Percentiles rank a stretch among this genome's conserved stretches.
Evolutionary conservation across 2,329 filamentous ascomycete species (phyloP).

Genomic region (Hypoxylon sp.): DNA sequence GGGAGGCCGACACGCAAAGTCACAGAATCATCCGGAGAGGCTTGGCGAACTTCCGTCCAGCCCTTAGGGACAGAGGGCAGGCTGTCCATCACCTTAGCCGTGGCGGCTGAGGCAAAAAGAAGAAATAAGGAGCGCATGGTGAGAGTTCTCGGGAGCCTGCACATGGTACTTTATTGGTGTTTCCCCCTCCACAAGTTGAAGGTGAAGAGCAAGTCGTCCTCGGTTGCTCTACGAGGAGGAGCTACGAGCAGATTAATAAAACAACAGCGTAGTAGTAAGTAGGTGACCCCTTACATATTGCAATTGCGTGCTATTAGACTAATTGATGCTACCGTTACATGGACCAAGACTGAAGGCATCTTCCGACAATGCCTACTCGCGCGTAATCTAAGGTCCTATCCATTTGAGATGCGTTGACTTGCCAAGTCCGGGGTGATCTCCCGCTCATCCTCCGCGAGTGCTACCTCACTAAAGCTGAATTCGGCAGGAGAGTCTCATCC

Average conservation of each 20-base stretch:
- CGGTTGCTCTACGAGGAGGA: constrained; percentile 26
- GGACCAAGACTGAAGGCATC: constrained; percentile 19
- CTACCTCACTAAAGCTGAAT: constrained; percentile 44
- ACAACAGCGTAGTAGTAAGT: constrained; percentile 36
- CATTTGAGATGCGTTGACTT: constrained; percentile 43
- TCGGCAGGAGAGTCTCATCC: constrained; percentile 47
- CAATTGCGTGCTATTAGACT: constrained; percentile 36
- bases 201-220: constrained; percentile 28
- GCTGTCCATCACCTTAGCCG: constrained; percentile 53
- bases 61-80: constrained; percentile 49
- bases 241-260: constrained; percentile 40
- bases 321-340: constrained; percentile 39
- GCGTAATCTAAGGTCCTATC: constrained; percentile 43
- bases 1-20: constrained; percentile 48
- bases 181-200: constrained; percentile 27
- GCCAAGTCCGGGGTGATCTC: constrained; percentile 51
- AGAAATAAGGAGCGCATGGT: constrained; percentile 48
- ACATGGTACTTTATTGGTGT: constrained; percentile 16
- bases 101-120: constrained; percentile 50
- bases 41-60: constrained; percentile 48
- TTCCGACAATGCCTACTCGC: constrained; percentile 25
- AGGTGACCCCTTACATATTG: constrained; percentile 37
- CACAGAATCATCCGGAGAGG: constrained; percentile 47
- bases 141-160: constrained; percentile 29
- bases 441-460: constrained; percentile 43